These are phyloP conservation scores for Eucalyptus tenuipes DNA, from an alignment of 345 rosid genomes.

Conservation along the genomic window DNA sequence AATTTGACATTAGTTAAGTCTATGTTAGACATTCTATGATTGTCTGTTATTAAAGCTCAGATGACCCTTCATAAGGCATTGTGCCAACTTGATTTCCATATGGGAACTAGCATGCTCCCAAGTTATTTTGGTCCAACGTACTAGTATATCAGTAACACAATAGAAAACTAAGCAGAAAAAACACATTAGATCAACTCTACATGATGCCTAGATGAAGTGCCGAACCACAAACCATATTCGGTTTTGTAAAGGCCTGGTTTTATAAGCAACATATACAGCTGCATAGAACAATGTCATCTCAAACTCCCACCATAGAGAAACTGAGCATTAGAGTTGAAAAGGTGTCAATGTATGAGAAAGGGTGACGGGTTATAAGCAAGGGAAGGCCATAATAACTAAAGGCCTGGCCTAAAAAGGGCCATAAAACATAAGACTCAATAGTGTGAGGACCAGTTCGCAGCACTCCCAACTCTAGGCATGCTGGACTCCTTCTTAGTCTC, in stretches of 20 bases:
- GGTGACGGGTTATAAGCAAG: background rate
- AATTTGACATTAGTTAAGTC: background rate
- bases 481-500: slow-evolving; percentile 63
- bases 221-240: background rate
- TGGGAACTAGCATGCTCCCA: background rate
- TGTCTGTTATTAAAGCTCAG: background rate
- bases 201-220: background rate
- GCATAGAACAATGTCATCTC: background rate
- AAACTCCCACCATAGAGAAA: background rate
- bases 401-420: background rate
- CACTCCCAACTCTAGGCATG: slow-evolving; percentile 91
- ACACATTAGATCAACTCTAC: background rate
- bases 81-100: background rate
- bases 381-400: background rate
- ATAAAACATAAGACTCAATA: slow-evolving; percentile 18
- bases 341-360: background rate
- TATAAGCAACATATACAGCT: slow-evolving; percentile 15
- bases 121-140: background rate
- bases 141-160: background rate
- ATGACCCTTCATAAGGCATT: background rate
- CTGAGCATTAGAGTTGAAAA: background rate
- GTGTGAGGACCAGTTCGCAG: slow-evolving; percentile 75
- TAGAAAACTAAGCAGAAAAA: background rate
- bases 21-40: background rate
- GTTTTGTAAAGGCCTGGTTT: background rate